Percentiles rank a stretch among this genome's conserved stretches.
Conservation (phyloP, 169 alveolate species). For the Cryptosporidium sp. region DNA sequence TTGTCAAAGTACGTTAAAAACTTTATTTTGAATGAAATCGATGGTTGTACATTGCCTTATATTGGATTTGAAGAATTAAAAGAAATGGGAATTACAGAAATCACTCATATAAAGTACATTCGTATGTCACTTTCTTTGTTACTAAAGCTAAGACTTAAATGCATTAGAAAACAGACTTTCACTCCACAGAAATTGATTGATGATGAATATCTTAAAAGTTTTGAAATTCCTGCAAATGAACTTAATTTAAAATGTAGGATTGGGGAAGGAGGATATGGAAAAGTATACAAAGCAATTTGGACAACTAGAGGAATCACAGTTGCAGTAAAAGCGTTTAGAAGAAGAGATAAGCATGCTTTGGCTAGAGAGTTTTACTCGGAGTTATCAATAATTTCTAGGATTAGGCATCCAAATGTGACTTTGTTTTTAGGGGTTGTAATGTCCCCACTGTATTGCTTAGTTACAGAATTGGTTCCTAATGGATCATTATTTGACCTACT, state of each 20-base stretch:
- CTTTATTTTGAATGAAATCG: conserved; percentile 77
- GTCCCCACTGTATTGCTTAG: conserved; percentile 83
- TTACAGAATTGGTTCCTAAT: conserved; percentile 84
- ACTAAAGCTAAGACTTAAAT: conserved; percentile 79
- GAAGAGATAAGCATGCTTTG: conserved; percentile 73
- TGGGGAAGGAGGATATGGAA: conserved; percentile 90
- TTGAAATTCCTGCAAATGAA: conserved; percentile 78
- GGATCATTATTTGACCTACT: conserved; percentile 85
- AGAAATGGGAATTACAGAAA: conserved; percentile 78
- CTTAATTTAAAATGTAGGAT: conserved; percentile 78
- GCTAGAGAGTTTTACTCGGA: conserved; percentile 85
- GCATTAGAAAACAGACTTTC: conserved; percentile 74
- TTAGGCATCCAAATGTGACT: conserved; percentile 87
- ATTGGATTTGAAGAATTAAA: conserved; percentile 74
- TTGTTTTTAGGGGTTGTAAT: conserved; percentile 85
- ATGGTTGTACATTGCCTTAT: conserved; percentile 80
- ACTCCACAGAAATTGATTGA: conserved; percentile 62
- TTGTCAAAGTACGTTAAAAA: conserved; percentile 76
- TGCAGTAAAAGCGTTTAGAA: conserved; percentile 82
- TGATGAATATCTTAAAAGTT: conserved; percentile 56
- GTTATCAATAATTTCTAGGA: conserved; percentile 81
- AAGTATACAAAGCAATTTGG: conserved; percentile 85
- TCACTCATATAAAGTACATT: conserved; percentile 73
- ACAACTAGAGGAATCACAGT: conserved; percentile 80
- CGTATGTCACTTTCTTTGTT: conserved; percentile 72